phyloP scores from a whole-genome alignment of 495 filamentous ascomycete species.

The Aspergillus carlsbadensis region DNA sequence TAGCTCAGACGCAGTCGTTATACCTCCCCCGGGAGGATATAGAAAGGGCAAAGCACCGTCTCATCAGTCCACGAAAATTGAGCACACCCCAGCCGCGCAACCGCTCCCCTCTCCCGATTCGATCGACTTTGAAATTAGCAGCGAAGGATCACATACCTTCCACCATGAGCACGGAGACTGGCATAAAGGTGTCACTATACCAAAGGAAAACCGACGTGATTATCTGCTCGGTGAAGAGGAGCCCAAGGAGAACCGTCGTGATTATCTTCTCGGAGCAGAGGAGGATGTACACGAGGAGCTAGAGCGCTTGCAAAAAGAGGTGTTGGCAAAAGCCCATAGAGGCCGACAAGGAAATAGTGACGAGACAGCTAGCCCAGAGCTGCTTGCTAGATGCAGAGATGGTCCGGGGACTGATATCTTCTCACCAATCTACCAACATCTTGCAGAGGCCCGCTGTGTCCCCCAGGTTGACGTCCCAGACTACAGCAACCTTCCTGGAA shows the following conservation, averaged over 20 bases:
- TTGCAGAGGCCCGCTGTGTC: conserved; percentile 12
- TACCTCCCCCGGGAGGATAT: no score
- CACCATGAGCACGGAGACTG: not conserved
- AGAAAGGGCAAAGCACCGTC: not conserved
- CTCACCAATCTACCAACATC: conserved; percentile 14
- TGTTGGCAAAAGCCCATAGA: conserved; percentile 15
- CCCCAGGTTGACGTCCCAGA: not conserved
- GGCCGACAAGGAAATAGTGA: conserved; percentile 8
- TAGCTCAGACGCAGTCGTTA: no score
- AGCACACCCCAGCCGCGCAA: not conserved
- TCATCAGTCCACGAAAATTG: not conserved
- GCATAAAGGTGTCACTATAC: not conserved
- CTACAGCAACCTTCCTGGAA: not conserved
- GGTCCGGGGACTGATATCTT: conserved; percentile 23
- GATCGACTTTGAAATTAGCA: not conserved
- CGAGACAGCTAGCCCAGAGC: conserved; percentile 16
- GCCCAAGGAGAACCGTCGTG: not conserved
- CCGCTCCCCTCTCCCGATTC: not conserved
- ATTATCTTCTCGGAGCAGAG: not conserved
- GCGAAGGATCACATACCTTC: not conserved
- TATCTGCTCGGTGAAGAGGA: no score
- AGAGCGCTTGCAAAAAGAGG: conserved; percentile 14
- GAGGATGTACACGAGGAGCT: conserved; percentile 13
- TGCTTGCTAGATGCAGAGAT: conserved; percentile 19
- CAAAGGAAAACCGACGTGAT: not conserved